A percentile compares a stretch with the other conserved stretches of the same genome.
phyloP scores from a whole-genome alignment of 805 yeast genomes.

The Myxozyma melibiosi region DNA sequence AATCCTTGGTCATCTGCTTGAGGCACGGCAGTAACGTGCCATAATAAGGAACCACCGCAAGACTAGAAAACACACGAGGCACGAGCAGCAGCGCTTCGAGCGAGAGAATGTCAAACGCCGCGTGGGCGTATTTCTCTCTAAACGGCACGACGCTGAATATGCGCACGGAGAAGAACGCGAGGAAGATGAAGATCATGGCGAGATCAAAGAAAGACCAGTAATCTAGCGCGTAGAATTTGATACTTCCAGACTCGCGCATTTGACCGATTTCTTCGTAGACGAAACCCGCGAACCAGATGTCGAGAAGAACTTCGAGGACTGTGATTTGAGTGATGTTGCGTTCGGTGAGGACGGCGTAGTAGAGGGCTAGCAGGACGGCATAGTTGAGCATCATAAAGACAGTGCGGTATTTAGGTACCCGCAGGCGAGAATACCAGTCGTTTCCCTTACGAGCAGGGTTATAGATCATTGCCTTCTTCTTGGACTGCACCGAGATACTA shows the following conservation, averaged over 20 bases:
- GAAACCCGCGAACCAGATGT: slow-evolving; percentile 88
- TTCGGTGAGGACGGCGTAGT: slow-evolving; percentile 37
- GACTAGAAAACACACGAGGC: slow-evolving; percentile 40
- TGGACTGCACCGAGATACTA: slow-evolving; percentile 36
- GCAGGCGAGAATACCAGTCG: slow-evolving; percentile 39
- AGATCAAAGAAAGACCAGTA: slow-evolving; percentile 41
- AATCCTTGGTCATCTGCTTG: slow-evolving; percentile 40
- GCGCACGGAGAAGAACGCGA: slow-evolving; percentile 34
- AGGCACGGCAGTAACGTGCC: slow-evolving; percentile 43
- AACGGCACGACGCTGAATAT: slow-evolving; percentile 20
- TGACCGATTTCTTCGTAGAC: slow-evolving; percentile 84
- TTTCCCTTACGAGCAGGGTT: slow-evolving; percentile 20
- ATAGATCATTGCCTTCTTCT: slow-evolving; percentile 36
- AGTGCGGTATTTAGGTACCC: slow-evolving; percentile 41
- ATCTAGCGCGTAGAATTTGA: slow-evolving; percentile 37
- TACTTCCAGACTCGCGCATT: slow-evolving; percentile 38
- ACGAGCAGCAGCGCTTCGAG: slow-evolving; percentile 40
- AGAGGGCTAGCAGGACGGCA: slow-evolving; percentile 37
- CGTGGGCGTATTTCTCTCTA: slow-evolving; percentile 21
- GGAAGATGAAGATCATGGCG: slow-evolving; percentile 35
- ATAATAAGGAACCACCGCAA: slow-evolving; percentile 41
- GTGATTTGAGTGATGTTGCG: slow-evolving; percentile 25
- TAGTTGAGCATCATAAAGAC: slow-evolving; percentile 40
- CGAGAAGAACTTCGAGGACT: slow-evolving; percentile 49
- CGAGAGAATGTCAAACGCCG: slow-evolving; percentile 40